Conservation (phyloP, 371 early-diverging fungal genomes). For the Chytridium lagenaria region DNA sequence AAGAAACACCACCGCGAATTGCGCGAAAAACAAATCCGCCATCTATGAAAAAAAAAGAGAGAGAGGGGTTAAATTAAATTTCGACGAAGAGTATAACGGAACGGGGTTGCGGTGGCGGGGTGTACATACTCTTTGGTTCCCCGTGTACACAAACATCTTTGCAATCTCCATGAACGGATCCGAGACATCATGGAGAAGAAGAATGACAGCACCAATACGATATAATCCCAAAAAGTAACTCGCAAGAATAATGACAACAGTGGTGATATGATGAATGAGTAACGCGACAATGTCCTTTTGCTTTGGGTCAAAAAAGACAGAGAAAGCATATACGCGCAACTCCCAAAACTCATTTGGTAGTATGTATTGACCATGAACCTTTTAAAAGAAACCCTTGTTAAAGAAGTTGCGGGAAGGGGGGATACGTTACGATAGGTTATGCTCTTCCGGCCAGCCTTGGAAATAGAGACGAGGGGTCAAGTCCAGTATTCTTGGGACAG, state of each 20-base stretch:
- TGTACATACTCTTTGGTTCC: conserved; percentile 39
- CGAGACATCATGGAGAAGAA: too few species aligned
- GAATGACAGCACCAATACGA: conserved; percentile 59
- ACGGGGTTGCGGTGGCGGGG: too few species aligned
- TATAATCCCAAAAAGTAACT: conserved; percentile 50
- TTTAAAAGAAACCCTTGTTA: background rate
- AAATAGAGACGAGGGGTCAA: background rate
- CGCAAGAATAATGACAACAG: conserved; percentile 53
- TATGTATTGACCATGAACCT: conserved; percentile 36
- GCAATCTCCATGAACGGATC: too few species aligned
- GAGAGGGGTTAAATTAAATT: too few species aligned
- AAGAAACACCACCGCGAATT: conserved; percentile 62
- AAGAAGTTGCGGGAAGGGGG: background rate
- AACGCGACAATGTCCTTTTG: conserved; percentile 52
- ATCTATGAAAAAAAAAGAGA: too few species aligned
- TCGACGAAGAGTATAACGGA: too few species aligned
- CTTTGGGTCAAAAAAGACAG: conserved; percentile 37
- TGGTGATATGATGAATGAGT: conserved; percentile 64
- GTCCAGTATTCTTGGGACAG: conserved; percentile 1
- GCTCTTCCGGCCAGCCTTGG: background rate
- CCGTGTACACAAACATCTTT: conserved; percentile 59
- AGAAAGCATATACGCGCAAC: conserved; percentile 40
- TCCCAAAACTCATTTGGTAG: conserved; percentile 47
- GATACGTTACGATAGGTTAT: background rate
- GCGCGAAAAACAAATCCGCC: conserved; percentile 58